Evolutionary conservation across 1,284 basidiomycete species (phyloP), one percentile per base, ranked within the genome.

Genomic region (Boletus semigastroideus): DNA sequence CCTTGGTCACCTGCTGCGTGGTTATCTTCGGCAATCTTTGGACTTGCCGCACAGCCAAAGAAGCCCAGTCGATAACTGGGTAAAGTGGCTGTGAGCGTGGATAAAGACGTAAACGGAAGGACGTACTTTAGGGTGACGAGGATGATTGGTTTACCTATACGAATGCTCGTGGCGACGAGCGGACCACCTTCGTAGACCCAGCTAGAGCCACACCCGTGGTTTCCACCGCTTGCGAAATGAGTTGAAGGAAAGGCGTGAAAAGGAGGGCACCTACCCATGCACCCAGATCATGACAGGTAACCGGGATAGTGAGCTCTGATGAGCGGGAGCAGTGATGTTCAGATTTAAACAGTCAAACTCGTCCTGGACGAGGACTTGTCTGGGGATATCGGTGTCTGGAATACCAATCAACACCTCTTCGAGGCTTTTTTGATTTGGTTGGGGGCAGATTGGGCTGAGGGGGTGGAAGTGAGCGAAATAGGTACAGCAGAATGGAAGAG

Each of bases 271-370:
- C 44, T 59, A 89, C 87, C 87, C 87, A 67, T 90, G 87, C 17
- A 90, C 74, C 87, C 86, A 90, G 39, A 89, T 65, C 86, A 90
- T 88, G 54, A 90, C 86, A 8, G 87, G 87, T 13, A 84, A 58
- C 37, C 72, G 73, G 30, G 84, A 82, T 39, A 71, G 69, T 5
- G 76, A 61, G 3, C 68, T 74, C 22, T 80, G 70, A 33, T 77
- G 78, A 17, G 76, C 80, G 19, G 87, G 87, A 51, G 79, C 77
- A n/a, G 86, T 87, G 51, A 90, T 86, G 67, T 87, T 88, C 51
- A 90, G 67, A 63, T 89, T 90, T 38, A 89, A 72, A 67, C 87
- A 90, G 49, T 87, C 84, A 41, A 87, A 86, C 65, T 90, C 87
- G 64, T 86, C 78, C 47, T 86, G 83, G 55, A 75, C 74, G 33